Base-by-base conservation (phyloP, 176 grass and related monocot genomes). In the Rhynchospora tenuis region DNA sequence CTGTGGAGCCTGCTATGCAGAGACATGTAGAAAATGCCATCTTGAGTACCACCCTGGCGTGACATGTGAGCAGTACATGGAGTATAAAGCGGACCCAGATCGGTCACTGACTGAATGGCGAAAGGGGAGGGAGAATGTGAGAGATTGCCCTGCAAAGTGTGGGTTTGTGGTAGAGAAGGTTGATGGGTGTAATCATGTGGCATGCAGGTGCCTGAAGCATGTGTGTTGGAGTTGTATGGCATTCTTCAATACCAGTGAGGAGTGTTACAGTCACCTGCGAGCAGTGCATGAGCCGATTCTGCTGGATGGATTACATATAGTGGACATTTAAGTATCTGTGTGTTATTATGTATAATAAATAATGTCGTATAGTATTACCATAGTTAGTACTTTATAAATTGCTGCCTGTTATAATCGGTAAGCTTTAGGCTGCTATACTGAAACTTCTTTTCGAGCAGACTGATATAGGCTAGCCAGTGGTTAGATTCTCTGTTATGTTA, bases 1-100 rank as follows among this genome's bases (percentile, higher is more conserved):
- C 26, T 98, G 95, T 62, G 95, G 90, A 17, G 79, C 89, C 78
- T 98, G 90, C 86, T 86, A 28, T 46, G 89, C 86, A 24, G 95
- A 98, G 87, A 93, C 88, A 47, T 95, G 95, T 83, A 95, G 87
- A 22, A 98, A 89, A 82, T 98, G 95, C 84, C 77, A 95, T 89
- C 73, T 95, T 0, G 91, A 98, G 82, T 89, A 91, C 60, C 92
- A 98, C 74, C 89, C 95, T 43, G 90, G 85, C 24, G 85, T 95
- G 76, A 94, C 92, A 15, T 98, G 92, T 6, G 89, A 98, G 47
- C 80, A 52, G 63, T 95, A 98, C 84, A 88, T 87, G 79, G 92
- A 91, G 69, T 98, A 90, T 86, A 95, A 98, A 79, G 88, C 86
- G 70, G 89, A 98, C 38, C 95, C 92, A 31, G 91, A 95, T 54